Base-by-base conservation (phyloP, 2,329 filamentous ascomycete species). In the Alternaria rosae region DNA sequence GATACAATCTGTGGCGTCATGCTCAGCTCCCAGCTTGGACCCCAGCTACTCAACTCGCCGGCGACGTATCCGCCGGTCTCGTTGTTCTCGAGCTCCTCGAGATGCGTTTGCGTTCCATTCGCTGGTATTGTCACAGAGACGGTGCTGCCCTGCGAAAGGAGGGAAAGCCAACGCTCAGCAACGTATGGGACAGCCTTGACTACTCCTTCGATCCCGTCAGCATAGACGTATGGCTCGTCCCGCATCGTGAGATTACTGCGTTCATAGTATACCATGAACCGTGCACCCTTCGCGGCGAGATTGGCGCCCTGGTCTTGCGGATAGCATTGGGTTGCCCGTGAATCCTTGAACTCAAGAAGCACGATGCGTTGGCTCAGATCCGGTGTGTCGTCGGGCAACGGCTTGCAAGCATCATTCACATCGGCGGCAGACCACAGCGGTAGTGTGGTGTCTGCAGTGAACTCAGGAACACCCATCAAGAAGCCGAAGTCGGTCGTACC, bases 321-420 rank as follows among this genome's bases (percentile, higher is more conserved):
- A 45, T 69, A 69, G 26, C 66, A 69, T 35, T 53, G 30, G 4
- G 66, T 65, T 57, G 59, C 55, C n/a, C 58, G 44, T 17, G 65
- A 23, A 25, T 67, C 65, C 15, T 54, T 47, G 23, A 53, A 69
- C 30, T 67, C 51, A 50, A 69, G 26, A 21, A 69, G 54, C 4
- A 89, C 87, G 38, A 91, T 84, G 52, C 85, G 80, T 23, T 80
- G 80, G 45, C 84, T 84, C 15, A 91, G 80, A 66, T 89, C 85
- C 1, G 87, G 86, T 0, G 85, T 87, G 61, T 81, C 79, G 13
- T 78, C 81, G 3, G 87, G 85, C 41, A 85, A 82, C 8, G 84
- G 75, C 2, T 81, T 71, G 70, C 89, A 91, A 11, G 79, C 87
- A 63, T 86, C 83, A 41, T 83, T 80, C 0, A 78, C 65, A 28